These are phyloP conservation scores for Paramecium sexaurelia DNA, from an alignment of 73 alveolate genomes.

Conservation along the genomic window DNA sequence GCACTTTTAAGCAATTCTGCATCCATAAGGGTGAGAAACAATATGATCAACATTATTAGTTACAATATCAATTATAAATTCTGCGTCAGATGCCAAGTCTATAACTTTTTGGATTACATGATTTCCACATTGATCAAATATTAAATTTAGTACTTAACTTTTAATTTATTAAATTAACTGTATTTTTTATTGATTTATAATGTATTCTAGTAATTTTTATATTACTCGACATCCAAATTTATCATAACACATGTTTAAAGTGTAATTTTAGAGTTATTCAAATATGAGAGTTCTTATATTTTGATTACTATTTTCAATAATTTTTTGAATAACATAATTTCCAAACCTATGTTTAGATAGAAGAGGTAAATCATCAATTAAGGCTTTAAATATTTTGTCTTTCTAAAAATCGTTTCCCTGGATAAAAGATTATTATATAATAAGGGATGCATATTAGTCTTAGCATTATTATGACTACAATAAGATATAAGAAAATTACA, in stretches of 20 bases:
- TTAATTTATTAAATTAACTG: not conserved
- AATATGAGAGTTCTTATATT: not conserved
- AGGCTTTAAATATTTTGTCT: conserved; percentile 17
- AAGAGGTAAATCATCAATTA: not conserved
- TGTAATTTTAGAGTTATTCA: not conserved
- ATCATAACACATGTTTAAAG: conserved; percentile 2
- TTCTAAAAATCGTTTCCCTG: conserved; percentile 19
- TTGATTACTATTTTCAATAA: not conserved
- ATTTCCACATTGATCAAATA: conserved; percentile 57
- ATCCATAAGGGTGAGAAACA: conserved; percentile 43
- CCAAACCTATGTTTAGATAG: conserved; percentile 58
- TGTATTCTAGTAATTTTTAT: conserved; percentile 38
- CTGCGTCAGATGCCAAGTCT: conserved; percentile 4
- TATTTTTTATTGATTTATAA: not conserved
- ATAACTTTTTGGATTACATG: conserved; percentile 37
- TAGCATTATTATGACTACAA: conserved; percentile 15
- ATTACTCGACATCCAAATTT: conserved; percentile 53
- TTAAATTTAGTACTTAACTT: not conserved
- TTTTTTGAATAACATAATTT: conserved; percentile 41
- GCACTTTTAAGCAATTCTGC: conserved; percentile 54
- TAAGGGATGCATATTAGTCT: conserved; percentile 34
- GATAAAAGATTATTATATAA: not conserved
- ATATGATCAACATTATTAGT: conserved; percentile 22
- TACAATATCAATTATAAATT: conserved; percentile 17
- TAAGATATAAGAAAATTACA: not conserved